phyloP scores from a whole-genome alignment of 345 rosid genomes.

The Gossypium mustelinum region DNA sequence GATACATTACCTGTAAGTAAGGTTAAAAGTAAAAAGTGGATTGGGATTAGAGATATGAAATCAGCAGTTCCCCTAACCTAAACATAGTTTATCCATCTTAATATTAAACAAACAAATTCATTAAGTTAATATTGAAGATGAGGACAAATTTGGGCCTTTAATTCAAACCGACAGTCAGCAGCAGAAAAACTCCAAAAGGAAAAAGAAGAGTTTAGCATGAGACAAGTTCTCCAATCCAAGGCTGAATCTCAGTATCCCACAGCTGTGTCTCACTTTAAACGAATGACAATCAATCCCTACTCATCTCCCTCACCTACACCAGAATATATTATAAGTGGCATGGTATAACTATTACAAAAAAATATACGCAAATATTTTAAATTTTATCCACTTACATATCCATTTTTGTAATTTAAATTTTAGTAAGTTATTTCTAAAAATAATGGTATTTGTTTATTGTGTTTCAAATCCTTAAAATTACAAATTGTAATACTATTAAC shows the following conservation, averaged over 20 bases:
- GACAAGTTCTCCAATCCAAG: background rate
- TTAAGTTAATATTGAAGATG: background rate
- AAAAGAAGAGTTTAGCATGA: background rate
- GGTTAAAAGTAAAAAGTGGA: too few relatives aligned
- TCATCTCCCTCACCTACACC: background rate
- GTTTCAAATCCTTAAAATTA: too few relatives aligned
- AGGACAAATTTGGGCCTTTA: background rate
- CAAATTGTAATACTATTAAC: too few relatives aligned
- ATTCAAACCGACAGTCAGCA: background rate
- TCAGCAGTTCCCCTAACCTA: background rate
- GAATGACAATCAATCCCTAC: background rate
- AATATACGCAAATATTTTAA: too few relatives aligned
- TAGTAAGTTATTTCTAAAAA: too few relatives aligned
- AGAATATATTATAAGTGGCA: too few relatives aligned
- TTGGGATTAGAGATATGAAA: too few relatives aligned
- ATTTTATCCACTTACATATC: too few relatives aligned
- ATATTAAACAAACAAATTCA: background rate
- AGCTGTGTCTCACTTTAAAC: background rate
- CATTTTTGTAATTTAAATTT: too few relatives aligned
- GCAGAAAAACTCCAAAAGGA: background rate
- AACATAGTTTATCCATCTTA: background rate
- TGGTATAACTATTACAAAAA: too few relatives aligned
- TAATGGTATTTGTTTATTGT: too few relatives aligned
- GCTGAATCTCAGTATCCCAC: background rate
- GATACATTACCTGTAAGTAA: too few relatives aligned